Conservation (phyloP, 345 rosid species). For the Erucastrum elatum region DNA sequence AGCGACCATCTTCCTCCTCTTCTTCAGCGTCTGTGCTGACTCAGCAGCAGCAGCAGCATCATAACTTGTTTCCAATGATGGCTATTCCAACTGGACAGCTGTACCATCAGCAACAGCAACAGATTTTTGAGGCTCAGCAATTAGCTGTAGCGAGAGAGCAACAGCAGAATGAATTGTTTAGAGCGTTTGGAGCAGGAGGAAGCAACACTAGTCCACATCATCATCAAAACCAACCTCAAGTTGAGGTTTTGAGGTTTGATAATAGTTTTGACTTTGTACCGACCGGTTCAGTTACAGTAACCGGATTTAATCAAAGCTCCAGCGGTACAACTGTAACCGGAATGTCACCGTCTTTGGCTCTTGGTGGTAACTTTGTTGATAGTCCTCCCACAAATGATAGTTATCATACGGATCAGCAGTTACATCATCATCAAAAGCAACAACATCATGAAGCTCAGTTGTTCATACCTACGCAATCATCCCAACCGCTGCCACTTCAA, state of each 20-base stretch:
- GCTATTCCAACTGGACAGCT: conserved; percentile 39
- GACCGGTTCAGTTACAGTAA: conserved; percentile 41
- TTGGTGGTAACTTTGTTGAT: conserved; percentile 45
- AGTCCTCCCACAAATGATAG: conserved; percentile 19
- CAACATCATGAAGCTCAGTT: conserved; percentile 30
- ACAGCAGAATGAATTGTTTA: conserved; percentile 55
- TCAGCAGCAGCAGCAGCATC: conserved; percentile 28
- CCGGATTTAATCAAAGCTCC: conserved; percentile 45
- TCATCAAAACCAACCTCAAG: conserved; percentile 52
- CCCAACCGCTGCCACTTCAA: conserved; percentile 35
- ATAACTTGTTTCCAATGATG: conserved; percentile 51
- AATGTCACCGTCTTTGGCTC: conserved; percentile 52
- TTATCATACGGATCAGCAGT: conserved; percentile 52
- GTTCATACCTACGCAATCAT: conserved; percentile 36
- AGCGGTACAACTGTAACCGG: conserved; percentile 28
- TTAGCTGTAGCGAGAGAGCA: conserved; percentile 57
- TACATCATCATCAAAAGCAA: conserved; percentile 32
- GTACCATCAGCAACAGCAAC: conserved; percentile 30
- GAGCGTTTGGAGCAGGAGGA: conserved; percentile 47
- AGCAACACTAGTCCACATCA: conserved; percentile 36
- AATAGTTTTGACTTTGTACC: conserved; percentile 42
- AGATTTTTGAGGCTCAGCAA: conserved; percentile 62
- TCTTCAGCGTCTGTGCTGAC: conserved; percentile 32
- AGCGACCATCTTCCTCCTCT: conserved; percentile 37
- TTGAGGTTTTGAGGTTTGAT: conserved; percentile 50